These are phyloP conservation scores for Cucurbita ficifolia DNA, from an alignment of 306 rosid genomes.

Conservation along the genomic window DNA sequence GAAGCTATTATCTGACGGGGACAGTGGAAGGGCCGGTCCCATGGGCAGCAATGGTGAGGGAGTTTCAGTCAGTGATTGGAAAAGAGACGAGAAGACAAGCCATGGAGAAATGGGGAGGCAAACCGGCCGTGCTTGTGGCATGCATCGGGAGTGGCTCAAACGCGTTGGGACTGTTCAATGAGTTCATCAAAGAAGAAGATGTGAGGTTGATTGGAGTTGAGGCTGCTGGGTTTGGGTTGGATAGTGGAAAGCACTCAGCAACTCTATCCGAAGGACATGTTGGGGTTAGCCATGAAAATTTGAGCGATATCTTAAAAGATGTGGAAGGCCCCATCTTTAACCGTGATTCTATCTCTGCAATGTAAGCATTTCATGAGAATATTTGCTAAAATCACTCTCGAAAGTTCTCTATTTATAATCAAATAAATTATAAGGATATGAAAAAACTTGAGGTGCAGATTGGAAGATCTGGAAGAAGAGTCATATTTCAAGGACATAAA, in stretches of 20 bases:
- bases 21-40: slow-evolving; percentile 65
- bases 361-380: not conserved
- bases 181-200: slow-evolving; percentile 25
- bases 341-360: slow-evolving; percentile 41
- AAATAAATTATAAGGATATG: too few species aligned
- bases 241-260: slow-evolving; percentile 45
- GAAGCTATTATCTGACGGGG: slow-evolving; percentile 25
- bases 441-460: too few species aligned
- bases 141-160: slow-evolving; percentile 54
- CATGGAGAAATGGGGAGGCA: slow-evolving; percentile 39
- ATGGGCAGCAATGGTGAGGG: slow-evolving; percentile 46
- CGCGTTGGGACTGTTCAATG: slow-evolving; percentile 53
- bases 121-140: slow-evolving; percentile 43
- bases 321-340: slow-evolving; percentile 33
- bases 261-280: slow-evolving; percentile 34
- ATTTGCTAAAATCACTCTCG: too few species aligned
- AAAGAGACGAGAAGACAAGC: slow-evolving; percentile 51
- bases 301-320: slow-evolving; percentile 41
- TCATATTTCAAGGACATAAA: too few species aligned
- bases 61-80: slow-evolving; percentile 58
- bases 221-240: slow-evolving; percentile 46
- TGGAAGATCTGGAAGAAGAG: too few species aligned
- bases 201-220: slow-evolving; percentile 58
- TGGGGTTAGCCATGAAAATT: slow-evolving; percentile 52
- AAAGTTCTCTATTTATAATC: too few species aligned